Conservation (phyloP, 768 basidiomycete species). For the Harrya chromipes region DNA sequence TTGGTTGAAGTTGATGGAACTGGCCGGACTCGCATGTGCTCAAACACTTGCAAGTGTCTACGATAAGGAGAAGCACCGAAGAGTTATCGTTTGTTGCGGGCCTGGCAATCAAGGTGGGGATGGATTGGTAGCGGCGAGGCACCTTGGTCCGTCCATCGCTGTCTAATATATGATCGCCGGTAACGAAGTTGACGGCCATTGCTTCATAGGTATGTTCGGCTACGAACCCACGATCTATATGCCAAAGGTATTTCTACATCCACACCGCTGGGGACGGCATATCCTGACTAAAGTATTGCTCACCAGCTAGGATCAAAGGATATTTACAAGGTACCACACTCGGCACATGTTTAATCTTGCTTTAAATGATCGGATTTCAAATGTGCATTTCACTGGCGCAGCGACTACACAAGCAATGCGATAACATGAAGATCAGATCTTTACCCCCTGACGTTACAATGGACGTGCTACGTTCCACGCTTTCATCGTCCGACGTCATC, state of each 20-base stretch:
- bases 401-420: constrained; percentile 83
- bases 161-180: neutral
- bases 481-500: constrained; percentile 70
- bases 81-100: constrained; percentile 93
- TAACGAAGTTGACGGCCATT: neutral
- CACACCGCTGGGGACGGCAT: neutral
- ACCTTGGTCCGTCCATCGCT: constrained; percentile 60
- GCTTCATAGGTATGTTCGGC: constrained; percentile 75
- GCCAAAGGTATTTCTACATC: constrained; percentile 65
- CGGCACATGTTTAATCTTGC: neutral
- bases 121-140: constrained; percentile 93
- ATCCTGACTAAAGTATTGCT: neutral
- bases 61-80: constrained; percentile 58
- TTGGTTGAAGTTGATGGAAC: constrained; percentile 78
- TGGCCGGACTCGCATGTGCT: constrained; percentile 93
- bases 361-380: neutral
- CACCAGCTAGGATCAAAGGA: constrained; percentile 88
- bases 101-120: constrained; percentile 98
- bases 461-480: constrained; percentile 45
- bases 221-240: constrained; percentile 88
- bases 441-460: constrained; percentile 49
- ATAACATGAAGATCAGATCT: constrained; percentile 82
- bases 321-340: constrained; percentile 66
- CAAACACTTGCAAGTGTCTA: constrained; percentile 83
- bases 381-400: constrained; percentile 30